phyloP scores from a whole-genome alignment of 2,329 filamentous ascomycete genomes.

The Colletotrichum sp. region DNA sequence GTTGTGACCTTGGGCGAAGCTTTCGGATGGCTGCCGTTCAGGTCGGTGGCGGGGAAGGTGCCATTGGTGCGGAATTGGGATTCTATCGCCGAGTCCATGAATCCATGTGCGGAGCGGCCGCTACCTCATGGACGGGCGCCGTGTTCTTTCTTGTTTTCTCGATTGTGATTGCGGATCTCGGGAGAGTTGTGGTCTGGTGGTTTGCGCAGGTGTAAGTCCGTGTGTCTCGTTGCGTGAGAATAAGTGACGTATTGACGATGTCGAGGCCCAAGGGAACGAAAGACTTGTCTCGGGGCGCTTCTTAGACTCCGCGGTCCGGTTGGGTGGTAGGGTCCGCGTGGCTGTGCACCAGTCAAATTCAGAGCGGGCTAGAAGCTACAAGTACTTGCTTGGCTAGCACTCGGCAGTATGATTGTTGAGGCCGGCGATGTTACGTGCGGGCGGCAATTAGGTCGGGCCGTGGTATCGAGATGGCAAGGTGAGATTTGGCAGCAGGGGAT shows the following conservation, averaged over 20 bases:
- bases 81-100: conserved; percentile 22
- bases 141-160: background rate
- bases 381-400: background rate
- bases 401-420: background rate
- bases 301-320: background rate
- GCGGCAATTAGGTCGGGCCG: conserved; percentile 17
- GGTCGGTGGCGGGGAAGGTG: background rate
- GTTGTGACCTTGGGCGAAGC: background rate
- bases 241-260: conserved; percentile 16
- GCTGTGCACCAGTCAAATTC: conserved; percentile 7
- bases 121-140: conserved; percentile 15
- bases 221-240: background rate
- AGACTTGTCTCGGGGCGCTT: conserved; percentile 13
- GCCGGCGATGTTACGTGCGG: background rate
- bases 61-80: conserved; percentile 17
- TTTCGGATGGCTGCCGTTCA: conserved; percentile 4
- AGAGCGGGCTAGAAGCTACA: background rate
- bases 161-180: background rate
- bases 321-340: conserved; percentile 1
- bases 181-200: background rate
- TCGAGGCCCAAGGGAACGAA: background rate
- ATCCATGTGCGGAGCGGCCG: conserved; percentile 17
- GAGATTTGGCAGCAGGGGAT: background rate
- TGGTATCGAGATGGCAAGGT: background rate
- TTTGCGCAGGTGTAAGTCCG: background rate